Evolutionary conservation across 179 eudicot genomes (phyloP), one percentile per base, ranked within the genome.

Genomic region (Corrigiola litoralis): DNA sequence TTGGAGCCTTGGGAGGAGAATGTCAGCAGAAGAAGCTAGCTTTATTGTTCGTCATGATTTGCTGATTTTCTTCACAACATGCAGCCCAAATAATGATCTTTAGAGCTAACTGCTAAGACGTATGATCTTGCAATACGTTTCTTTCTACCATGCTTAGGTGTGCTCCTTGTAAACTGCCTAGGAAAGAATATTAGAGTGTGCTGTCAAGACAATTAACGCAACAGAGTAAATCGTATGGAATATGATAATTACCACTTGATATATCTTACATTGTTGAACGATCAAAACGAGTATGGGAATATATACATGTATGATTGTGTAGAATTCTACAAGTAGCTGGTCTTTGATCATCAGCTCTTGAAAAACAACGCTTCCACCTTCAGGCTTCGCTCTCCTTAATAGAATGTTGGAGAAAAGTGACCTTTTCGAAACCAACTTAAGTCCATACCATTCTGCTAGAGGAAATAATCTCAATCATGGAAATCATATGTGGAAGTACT

Each of bases 291-390:
- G 24, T 2, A 65, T n/a, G 75, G 72, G 33, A 63, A 51, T 44
- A 20, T 53, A 37, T 73, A 73, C n/a, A n/a, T n/a, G n/a, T n/a
- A n/a, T 24, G 68, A 67, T 12, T 61, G 72, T 45, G 44, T 67
- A 7, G 72, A 73, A 38, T 67, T 66, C 28, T 73, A 67, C 58
- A 34, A 67, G 58, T 72, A 73, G 37, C 77, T 55, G 2, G 37
- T 48, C 23, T 65, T 72, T 8, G 21, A 21, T 48, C 67, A 72
- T 32, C 76, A 70, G 28, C 46, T 64, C 40, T 58, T 71, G 31
- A 63, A 27, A 47, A 71, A 64, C 14, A 58, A 71, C 36, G 13
- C 64, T 34, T 53, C 34, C 41, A 63, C 45, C 75, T 66, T 12
- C 33, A 59, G 76, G 55, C 65, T 32, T 17, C 23, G 40, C 23